A percentile compares a stretch with the other conserved stretches of the same genome.
These are phyloP conservation scores for Fraxinus anomala DNA, from an alignment of 257 asterid species.

Conservation along the genomic window DNA sequence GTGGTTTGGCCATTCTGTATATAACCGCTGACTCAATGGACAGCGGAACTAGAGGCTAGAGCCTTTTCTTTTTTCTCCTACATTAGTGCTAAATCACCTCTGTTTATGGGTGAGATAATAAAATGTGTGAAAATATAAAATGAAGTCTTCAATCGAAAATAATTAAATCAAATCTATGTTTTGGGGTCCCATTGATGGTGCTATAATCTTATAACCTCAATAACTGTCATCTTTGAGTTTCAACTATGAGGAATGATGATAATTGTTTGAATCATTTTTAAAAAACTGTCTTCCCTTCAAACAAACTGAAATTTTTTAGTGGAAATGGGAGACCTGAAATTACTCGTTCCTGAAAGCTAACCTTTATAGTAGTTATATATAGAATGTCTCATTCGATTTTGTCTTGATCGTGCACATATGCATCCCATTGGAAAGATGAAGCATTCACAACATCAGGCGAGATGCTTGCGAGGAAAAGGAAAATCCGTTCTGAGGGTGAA, in stretches of 20 bases:
- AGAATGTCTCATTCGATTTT: background rate
- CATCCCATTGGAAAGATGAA: too few species aligned
- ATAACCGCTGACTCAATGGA: background rate
- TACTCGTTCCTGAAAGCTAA: background rate
- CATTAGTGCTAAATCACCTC: background rate
- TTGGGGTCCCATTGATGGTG: background rate
- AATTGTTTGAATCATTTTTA: background rate
- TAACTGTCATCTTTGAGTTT: background rate
- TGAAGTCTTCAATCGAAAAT: background rate
- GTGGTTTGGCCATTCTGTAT: background rate
- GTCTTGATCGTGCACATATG: background rate
- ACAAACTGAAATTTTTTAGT: background rate
- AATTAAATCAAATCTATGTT: background rate
- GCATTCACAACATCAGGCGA: background rate
- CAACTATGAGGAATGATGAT: background rate
- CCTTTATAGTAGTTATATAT: background rate
- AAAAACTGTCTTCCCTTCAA: conserved; percentile 9
- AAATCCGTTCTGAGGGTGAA: background rate
- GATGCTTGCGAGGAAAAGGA: background rate
- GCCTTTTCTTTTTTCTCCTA: background rate
- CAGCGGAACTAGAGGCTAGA: background rate
- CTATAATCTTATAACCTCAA: background rate
- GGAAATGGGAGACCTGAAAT: background rate
- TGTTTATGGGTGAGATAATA: background rate
- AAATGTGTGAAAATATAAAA: background rate